Evolutionary conservation across 2,329 filamentous ascomycete species (phyloP).

Genomic region (Claviceps sp.): DNA sequence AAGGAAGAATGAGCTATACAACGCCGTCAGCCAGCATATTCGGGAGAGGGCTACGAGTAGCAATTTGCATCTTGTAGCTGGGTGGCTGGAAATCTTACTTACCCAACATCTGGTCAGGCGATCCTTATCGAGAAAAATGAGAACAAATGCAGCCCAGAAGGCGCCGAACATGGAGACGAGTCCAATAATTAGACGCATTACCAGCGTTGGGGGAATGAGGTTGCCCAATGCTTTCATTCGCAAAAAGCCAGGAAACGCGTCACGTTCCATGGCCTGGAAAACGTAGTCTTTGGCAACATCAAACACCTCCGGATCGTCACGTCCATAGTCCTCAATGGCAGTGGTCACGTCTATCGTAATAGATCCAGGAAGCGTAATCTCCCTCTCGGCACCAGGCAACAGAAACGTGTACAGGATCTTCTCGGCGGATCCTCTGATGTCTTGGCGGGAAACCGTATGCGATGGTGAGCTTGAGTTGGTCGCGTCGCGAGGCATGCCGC

Average conservation of each 20-base stretch:
- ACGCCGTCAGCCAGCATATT: conserved; percentile 8
- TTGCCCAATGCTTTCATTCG: conserved; percentile 93
- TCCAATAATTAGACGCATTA: conserved; percentile 74
- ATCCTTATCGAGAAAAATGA: conserved; percentile 77
- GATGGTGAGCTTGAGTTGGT: conserved; percentile 72
- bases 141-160: conserved; percentile 86
- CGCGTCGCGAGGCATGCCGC: conserved; percentile 41
- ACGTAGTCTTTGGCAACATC: conserved; percentile 98
- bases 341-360: conserved; percentile 78
- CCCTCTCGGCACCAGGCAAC: conserved; percentile 85
- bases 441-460: conserved; percentile 73
- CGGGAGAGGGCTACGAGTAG: conserved; percentile 5
- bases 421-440: conserved; percentile 86
- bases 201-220: conserved; percentile 78
- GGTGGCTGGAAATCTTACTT: conserved; percentile 23
- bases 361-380: conserved; percentile 81
- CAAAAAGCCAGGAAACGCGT: conserved; percentile 96
- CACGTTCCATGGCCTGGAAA: conserved; percentile 98
- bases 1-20: conserved; percentile 60
- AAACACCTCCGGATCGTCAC: conserved; percentile 94
- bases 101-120: conserved; percentile 73
- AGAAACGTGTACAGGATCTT: conserved; percentile 98
- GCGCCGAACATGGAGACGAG: conserved; percentile 73
- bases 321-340: conserved; percentile 77
- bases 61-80: not conserved